Evolutionary conservation across 192 early-diverging fungal species (phyloP), one percentile per base, ranked within the genome.

Genomic region (Backusella morwellensis): DNA sequence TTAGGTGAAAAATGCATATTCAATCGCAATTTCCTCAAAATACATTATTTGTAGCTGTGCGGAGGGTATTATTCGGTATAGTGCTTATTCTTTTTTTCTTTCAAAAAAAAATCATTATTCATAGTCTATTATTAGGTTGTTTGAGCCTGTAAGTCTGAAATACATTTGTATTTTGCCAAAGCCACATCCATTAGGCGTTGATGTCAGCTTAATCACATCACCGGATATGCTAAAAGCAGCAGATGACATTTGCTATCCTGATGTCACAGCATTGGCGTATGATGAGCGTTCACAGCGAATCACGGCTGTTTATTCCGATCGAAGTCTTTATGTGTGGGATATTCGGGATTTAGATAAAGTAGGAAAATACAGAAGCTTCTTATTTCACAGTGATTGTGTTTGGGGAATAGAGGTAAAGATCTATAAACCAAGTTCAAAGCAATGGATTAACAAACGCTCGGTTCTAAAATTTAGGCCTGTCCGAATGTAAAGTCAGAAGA

Each of bases 331-430:
- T 76, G 78, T 95, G 7, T 95, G 92, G 93, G 89, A 95, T 77
- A 85, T 93, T 15, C 75, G 68, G 35, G 88, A 94, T 44, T 32
- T 74, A 12, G 87, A 87, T 19, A 88, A 91, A 59, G 79, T 87
- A 0, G 81, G 78, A 19, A 85, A 89, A 56, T 89, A 85, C 44
- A 74, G 88, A 42, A 93, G 88, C 72, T 92, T 93, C 63, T 56
- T 91, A 26, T 89, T 78, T 67, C 94, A 95, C 47, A 88, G 86
- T 54, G 94, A 94, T 72, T 92, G 92, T 76, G 86, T 95, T 23
- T 95, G 93, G 93, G 94, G 94, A 14, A 88, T 92, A 23, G 92
- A 95, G 89, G 91, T 93, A 88, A 79, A 5, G 38, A 12, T 40
- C 32, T 40, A 7, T 40, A 40, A 40, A 32, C 32, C 2, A 32